These are phyloP conservation scores for Claviceps pazoutovae DNA, from an alignment of 2,329 filamentous ascomycete genomes.

Conservation along the genomic window DNA sequence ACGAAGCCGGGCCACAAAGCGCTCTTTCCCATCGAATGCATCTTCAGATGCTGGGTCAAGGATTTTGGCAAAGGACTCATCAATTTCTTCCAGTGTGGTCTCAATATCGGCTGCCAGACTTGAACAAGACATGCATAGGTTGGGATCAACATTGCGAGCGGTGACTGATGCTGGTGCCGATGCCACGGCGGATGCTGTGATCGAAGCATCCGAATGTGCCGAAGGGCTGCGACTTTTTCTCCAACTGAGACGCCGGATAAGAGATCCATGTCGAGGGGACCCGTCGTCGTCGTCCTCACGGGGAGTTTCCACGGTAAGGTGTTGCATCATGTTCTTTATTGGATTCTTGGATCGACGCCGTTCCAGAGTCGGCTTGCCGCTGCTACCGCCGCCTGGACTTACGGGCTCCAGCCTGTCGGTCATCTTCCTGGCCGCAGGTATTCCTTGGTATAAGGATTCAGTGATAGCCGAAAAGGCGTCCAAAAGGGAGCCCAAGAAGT, in stretches of 20 bases:
- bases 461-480: background rate
- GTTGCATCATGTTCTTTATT: constrained; percentile 23
- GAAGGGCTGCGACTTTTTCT: constrained; percentile 23
- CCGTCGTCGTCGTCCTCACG: constrained; percentile 16
- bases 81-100: constrained; percentile 18
- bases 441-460: background rate
- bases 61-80: constrained; percentile 15
- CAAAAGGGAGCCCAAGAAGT: background rate
- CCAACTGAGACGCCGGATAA: constrained; percentile 23
- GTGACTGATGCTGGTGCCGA: constrained; percentile 8
- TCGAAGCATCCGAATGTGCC: constrained; percentile 17
- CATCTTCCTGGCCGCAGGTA: constrained; percentile 7
- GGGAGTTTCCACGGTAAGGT: constrained; percentile 21
- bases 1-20: constrained; percentile 14
- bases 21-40: constrained; percentile 19
- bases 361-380: constrained; percentile 13
- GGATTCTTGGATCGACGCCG: constrained; percentile 22
- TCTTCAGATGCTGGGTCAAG: constrained; percentile 17
- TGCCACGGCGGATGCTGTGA: constrained; percentile 6
- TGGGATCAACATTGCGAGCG: constrained; percentile 16
- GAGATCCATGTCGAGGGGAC: constrained; percentile 15
- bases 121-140: constrained; percentile 18
- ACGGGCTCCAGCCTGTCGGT: constrained; percentile 16
- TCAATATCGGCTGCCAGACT: constrained; percentile 21
- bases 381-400: constrained; percentile 11